A percentile compares a stretch with the other conserved stretches of the same genome.
These are phyloP conservation scores for Sporothrix brunneoviolacea DNA, from an alignment of 2,329 filamentous ascomycete species.

Conservation along the genomic window DNA sequence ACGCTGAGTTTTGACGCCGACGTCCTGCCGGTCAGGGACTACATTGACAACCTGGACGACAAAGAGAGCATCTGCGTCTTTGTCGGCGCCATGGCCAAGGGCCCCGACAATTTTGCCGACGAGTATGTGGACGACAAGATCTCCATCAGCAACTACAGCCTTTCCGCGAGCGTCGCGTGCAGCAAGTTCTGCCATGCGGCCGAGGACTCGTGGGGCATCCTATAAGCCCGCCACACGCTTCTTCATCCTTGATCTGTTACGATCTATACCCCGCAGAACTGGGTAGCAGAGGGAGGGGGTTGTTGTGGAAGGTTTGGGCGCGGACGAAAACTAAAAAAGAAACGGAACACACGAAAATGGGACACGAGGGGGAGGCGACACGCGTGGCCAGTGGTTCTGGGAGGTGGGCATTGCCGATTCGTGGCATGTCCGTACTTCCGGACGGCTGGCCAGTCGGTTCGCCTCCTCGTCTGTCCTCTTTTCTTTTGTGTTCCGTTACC, in stretches of 20 bases:
- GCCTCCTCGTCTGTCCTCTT: too few relatives aligned
- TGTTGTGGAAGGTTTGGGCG: neutral
- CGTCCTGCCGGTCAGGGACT: slow-evolving; percentile 81
- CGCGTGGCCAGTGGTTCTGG: too few relatives aligned
- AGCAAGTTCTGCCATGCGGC: slow-evolving; percentile 99
- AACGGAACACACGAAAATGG: neutral
- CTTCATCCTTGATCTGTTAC: neutral
- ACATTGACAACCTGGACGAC: slow-evolving; percentile 68
- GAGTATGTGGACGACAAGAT: slow-evolving; percentile 94
- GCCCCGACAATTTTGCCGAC: slow-evolving; percentile 90
- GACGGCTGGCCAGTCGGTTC: neutral
- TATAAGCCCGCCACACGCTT: slow-evolving; percentile 45
- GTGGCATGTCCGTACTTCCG: neutral
- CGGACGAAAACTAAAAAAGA: too few relatives aligned
- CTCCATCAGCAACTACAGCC: slow-evolving; percentile 94
- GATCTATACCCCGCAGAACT: neutral
- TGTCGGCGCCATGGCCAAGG: slow-evolving; percentile 97
- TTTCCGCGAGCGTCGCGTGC: slow-evolving; percentile 95
- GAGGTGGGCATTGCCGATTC: too few relatives aligned
- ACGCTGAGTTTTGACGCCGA: slow-evolving; percentile 91
- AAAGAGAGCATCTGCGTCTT: slow-evolving; percentile 97
- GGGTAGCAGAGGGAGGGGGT: neutral
- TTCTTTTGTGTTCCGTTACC: neutral
- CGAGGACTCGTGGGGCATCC: slow-evolving; percentile 91
- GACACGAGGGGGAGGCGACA: neutral